Conservation (phyloP, 1,284 basidiomycete genomes). For the Porodaedalea pini region DNA sequence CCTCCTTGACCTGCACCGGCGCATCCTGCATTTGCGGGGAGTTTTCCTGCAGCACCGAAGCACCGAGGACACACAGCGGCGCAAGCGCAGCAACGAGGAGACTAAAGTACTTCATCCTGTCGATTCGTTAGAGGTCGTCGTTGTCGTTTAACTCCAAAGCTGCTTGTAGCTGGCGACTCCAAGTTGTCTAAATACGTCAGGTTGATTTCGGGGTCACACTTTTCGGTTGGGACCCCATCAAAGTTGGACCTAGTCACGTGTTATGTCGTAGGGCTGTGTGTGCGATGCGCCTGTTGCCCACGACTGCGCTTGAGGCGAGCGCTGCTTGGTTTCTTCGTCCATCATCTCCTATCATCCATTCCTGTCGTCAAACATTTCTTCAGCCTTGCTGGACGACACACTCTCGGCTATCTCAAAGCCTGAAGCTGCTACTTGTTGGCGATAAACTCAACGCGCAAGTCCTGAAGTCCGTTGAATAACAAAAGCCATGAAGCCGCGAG, state of each 20-base stretch:
- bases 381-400: background rate
- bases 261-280: background rate
- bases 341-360: background rate
- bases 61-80: slow-evolving; percentile 13
- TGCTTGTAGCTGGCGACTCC: background rate
- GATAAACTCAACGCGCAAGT: too few relatives aligned
- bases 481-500: slow-evolving; percentile 52
- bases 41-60: slow-evolving; percentile 35
- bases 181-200: background rate
- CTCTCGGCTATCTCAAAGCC: too few relatives aligned
- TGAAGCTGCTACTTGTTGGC: too few relatives aligned
- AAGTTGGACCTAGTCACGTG: background rate
- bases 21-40: slow-evolving; percentile 32
- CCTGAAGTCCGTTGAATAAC: too few relatives aligned
- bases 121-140: background rate
- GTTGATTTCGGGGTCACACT: background rate
- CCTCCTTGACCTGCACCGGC: slow-evolving; percentile 36
- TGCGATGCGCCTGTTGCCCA: too few relatives aligned
- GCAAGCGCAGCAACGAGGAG: slow-evolving; percentile 11
- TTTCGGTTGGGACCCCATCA: too few relatives aligned
- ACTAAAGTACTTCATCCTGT: slow-evolving; percentile 9
- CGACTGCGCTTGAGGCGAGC: background rate
- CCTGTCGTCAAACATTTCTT: background rate
- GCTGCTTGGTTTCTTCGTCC: background rate
- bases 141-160: background rate